phyloP scores from a whole-genome alignment of 2,329 filamentous ascomycete species.

The Daldinia eschscholtzii region DNA sequence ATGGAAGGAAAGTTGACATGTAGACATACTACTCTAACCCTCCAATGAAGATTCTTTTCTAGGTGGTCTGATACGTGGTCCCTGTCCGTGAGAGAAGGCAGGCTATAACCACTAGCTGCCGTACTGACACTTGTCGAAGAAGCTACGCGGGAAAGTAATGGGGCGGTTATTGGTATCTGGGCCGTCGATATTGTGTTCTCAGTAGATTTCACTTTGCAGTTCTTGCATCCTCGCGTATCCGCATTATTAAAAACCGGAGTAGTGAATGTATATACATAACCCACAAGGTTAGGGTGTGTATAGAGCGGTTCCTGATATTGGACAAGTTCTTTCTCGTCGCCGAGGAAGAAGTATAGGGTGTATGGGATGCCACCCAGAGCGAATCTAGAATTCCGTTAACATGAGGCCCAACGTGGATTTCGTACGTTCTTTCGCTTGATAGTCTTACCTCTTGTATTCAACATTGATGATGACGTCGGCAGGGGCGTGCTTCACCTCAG shows the following conservation, averaged over 20 bases:
- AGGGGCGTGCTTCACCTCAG: background rate
- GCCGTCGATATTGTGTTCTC: conserved; percentile 14
- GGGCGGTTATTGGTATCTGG: conserved; percentile 12
- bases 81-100: background rate
- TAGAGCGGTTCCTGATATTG: conserved; percentile 1
- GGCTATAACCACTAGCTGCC: background rate
- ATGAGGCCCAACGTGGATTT: background rate
- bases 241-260: background rate
- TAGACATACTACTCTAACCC: conserved; percentile 1
- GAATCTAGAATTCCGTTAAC: conserved; percentile 21
- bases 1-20: background rate
- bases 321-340: background rate
- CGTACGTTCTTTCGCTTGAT: background rate
- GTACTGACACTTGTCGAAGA: background rate
- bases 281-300: conserved; percentile 8
- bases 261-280: conserved; percentile 29
- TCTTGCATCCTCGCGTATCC: conserved; percentile 11
- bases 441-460: conserved; percentile 5
- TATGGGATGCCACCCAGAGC: conserved; percentile 24
- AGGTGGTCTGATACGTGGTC: conserved; percentile 13
- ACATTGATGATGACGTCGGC: conserved; percentile 10
- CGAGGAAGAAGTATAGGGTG: conserved; percentile 24
- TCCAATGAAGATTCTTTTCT: conserved; percentile 21
- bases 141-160: conserved; percentile 9
- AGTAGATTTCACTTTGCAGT: conserved; percentile 9